Percentiles rank a stretch among this genome's conserved stretches.
phyloP scores from a whole-genome alignment of 2,329 filamentous ascomycete species.

The Bretziella fagacearum region DNA sequence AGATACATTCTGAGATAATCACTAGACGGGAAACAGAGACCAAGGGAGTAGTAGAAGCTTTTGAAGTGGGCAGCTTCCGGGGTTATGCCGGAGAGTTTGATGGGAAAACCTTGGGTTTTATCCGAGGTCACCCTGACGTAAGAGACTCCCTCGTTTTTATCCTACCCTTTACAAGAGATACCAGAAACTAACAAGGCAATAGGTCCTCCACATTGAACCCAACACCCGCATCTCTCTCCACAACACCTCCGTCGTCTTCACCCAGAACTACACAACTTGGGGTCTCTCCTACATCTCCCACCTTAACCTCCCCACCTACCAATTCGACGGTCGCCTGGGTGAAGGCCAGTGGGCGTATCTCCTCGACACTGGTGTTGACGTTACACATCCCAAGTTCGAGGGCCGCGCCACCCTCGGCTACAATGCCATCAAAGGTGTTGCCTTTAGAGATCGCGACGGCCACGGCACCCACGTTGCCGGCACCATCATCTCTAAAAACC shows the following conservation, averaged over 20 bases:
- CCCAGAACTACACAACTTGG: constrained; percentile 20
- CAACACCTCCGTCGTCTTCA: constrained; percentile 9
- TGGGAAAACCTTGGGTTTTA: too few relatives aligned
- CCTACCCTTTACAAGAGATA: too few relatives aligned
- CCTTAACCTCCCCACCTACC: constrained; percentile 13
- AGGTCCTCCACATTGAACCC: neutral
- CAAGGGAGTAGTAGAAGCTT: too few relatives aligned
- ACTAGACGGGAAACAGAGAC: too few relatives aligned
- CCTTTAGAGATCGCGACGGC: constrained; percentile 21
- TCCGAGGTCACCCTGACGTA: too few relatives aligned
- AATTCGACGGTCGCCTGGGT: constrained; percentile 16
- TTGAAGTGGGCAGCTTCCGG: too few relatives aligned
- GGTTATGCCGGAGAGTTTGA: too few relatives aligned
- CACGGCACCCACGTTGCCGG: constrained; percentile 27
- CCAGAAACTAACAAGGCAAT: too few relatives aligned
- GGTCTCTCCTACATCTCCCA: constrained; percentile 22
- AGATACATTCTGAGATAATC: too few relatives aligned
- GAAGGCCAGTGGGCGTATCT: constrained; percentile 18
- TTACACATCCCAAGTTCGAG: constrained; percentile 16
- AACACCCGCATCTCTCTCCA: neutral
- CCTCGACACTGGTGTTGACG: constrained; percentile 18
- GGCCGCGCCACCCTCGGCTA: constrained; percentile 17
- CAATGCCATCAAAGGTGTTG: constrained; percentile 17
- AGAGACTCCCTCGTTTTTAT: too few relatives aligned
- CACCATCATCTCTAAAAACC: constrained; percentile 5